Evolutionary conservation across 2,329 filamentous ascomycete genomes (phyloP).

Genomic region (Coniochaeta ligniaria): DNA sequence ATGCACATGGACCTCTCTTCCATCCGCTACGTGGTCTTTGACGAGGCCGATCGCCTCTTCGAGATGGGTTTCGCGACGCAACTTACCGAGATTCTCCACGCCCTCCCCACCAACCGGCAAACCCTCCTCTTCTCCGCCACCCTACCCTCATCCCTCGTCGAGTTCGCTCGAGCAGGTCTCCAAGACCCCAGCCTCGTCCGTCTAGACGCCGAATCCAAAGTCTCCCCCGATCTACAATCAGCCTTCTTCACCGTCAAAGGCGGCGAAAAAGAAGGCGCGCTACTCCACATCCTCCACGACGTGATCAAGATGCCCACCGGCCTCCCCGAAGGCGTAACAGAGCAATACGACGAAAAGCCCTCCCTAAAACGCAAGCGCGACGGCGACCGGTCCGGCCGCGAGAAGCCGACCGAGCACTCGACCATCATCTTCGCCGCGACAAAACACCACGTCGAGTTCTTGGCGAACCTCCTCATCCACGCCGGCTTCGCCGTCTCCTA

Average conservation of each 20-base stretch:
- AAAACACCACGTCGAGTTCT: slow-evolving; percentile 95
- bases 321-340: slow-evolving; percentile 44
- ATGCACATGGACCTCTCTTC: slow-evolving; percentile 90
- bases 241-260: slow-evolving; percentile 93
- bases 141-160: slow-evolving; percentile 85
- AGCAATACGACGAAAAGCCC: slow-evolving; percentile 34
- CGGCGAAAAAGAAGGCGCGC: slow-evolving; percentile 85
- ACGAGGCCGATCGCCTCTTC: slow-evolving; percentile 93
- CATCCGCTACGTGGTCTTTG: slow-evolving; percentile 90
- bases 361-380: slow-evolving; percentile 70
- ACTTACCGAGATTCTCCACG: slow-evolving; percentile 85
- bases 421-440: slow-evolving; percentile 94
- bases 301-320: slow-evolving; percentile 84
- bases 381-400: slow-evolving; percentile 43
- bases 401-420: slow-evolving; percentile 79
- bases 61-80: slow-evolving; percentile 98
- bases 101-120: slow-evolving; percentile 75
- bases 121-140: slow-evolving; percentile 95
- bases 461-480: slow-evolving; percentile 69
- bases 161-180: slow-evolving; percentile 88
- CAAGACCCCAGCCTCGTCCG: slow-evolving; percentile 88
- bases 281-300: slow-evolving; percentile 83
- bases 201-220: slow-evolving; percentile 88
- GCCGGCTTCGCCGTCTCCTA: slow-evolving; percentile 88
- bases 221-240: slow-evolving; percentile 91